Evolutionary conservation across 75 land plant genomes (phyloP).

Genomic region (Cupressus sempervirens): DNA sequence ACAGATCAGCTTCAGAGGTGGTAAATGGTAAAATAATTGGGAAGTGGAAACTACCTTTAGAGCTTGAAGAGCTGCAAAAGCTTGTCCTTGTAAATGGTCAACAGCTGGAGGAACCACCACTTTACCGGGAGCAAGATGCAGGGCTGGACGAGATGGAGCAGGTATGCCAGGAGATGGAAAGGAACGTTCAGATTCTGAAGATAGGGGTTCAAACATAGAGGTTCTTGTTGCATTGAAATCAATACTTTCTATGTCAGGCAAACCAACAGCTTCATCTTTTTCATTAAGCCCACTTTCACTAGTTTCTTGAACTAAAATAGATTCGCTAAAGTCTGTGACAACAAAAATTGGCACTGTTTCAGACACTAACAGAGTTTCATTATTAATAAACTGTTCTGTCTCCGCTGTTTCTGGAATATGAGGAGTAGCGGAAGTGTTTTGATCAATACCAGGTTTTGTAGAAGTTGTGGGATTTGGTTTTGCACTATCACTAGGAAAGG

Average conservation of each 20-base stretch:
- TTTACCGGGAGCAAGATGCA: conserved; percentile 53
- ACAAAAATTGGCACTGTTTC: neutral
- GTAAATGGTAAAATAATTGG: neutral
- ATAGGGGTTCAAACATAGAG: conserved; percentile 16
- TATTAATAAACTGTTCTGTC: neutral
- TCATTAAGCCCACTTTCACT: conserved; percentile 17
- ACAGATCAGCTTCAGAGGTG: neutral
- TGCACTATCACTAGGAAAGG: neutral
- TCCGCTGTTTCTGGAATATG: conserved; percentile 2
- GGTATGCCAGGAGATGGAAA: conserved; percentile 52
- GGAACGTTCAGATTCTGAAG: conserved; percentile 16
- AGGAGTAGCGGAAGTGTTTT: conserved; percentile 1
- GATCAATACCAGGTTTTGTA: neutral
- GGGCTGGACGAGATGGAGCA: conserved; percentile 68
- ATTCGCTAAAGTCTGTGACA: conserved; percentile 1
- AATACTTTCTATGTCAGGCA: neutral
- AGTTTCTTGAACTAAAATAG: conserved; percentile 15
- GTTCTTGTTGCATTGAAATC: conserved; percentile 17
- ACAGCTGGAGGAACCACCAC: conserved; percentile 81
- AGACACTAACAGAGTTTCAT: conserved; percentile 5
- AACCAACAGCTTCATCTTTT: conserved; percentile 12
- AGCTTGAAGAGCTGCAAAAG: conserved; percentile 83
- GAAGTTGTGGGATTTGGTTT: conserved; percentile 5
- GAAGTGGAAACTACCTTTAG: conserved; percentile 58
- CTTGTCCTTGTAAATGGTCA: conserved; percentile 81